Percentiles rank a stretch among this genome's conserved stretches.
phyloP scores from a whole-genome alignment of 192 early-diverging fungal genomes.

The Coemansia sp. region DNA sequence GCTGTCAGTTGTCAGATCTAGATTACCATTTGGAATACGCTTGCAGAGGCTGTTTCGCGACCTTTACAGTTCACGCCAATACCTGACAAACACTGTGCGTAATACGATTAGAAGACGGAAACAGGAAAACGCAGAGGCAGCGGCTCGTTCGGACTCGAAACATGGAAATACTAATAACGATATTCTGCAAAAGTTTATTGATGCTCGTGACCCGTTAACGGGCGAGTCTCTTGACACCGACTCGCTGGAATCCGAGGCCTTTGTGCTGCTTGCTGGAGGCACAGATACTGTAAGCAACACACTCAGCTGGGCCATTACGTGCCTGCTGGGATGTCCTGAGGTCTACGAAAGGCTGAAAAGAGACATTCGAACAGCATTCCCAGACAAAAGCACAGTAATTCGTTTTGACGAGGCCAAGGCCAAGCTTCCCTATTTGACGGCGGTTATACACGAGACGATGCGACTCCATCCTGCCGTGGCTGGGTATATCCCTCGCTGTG shows the following conservation, averaged over 20 bases:
- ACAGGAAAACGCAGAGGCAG: background rate
- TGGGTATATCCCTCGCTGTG: slow-evolving; percentile 24
- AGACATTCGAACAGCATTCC: slow-evolving; percentile 29
- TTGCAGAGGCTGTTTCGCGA: slow-evolving; percentile 13
- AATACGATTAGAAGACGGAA: slow-evolving; percentile 2
- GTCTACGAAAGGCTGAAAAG: slow-evolving; percentile 17
- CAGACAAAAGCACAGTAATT: slow-evolving; percentile 8
- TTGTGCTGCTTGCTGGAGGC: slow-evolving; percentile 41
- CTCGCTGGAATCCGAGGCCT: slow-evolving; percentile 20
- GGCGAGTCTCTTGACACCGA: slow-evolving; percentile 15
- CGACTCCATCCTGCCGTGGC: slow-evolving; percentile 29
- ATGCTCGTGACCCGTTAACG: slow-evolving; percentile 39
- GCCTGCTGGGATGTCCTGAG: slow-evolving; percentile 33
- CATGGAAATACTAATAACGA: background rate
- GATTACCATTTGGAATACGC: slow-evolving; percentile 1
- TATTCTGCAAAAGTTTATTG: slow-evolving; percentile 47
- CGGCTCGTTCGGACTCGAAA: too few relatives aligned
- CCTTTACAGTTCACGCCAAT: background rate
- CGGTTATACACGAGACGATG: slow-evolving; percentile 46
- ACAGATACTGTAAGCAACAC: slow-evolving; percentile 54
- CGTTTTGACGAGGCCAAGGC: slow-evolving; percentile 23
- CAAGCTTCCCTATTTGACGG: slow-evolving; percentile 35
- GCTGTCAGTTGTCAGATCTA: slow-evolving; percentile 8
- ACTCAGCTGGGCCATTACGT: slow-evolving; percentile 32
- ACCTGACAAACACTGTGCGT: slow-evolving; percentile 8